Evolutionary conservation across 1,284 basidiomycete genomes (phyloP).

Genomic region (Ustilago shanxiensis): DNA sequence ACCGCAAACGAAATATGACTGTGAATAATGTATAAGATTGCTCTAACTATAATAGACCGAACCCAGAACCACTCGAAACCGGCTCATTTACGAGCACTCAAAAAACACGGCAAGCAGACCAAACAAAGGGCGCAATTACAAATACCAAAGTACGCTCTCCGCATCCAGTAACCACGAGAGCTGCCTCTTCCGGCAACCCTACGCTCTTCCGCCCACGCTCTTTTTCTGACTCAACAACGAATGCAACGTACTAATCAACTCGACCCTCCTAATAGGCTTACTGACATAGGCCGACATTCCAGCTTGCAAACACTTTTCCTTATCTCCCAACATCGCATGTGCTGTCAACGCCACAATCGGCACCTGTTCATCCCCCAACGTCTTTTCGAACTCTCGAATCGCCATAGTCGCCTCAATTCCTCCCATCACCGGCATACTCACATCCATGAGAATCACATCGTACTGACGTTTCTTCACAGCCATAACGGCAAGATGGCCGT

Average conservation of each 20-base stretch:
- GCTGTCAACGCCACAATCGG: constrained; percentile 97
- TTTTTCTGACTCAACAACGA: constrained; percentile 58
- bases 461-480: constrained; percentile 84
- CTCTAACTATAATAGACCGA: no score
- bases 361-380: constrained; percentile 79
- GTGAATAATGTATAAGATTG: no score
- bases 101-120: not conserved
- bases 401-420: constrained; percentile 77
- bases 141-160: no score
- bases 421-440: constrained; percentile 76
- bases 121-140: no score
- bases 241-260: constrained; percentile 64
- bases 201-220: constrained; percentile 28
- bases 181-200: constrained; percentile 11
- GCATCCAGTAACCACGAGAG: not conserved
- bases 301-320: constrained; percentile 67
- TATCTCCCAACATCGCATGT: constrained; percentile 75
- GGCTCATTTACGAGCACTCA: not conserved
- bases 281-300: constrained; percentile 67
- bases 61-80: no score
- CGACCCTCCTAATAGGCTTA: constrained; percentile 66
- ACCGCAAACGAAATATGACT: no score
- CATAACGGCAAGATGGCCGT: constrained; percentile 90
- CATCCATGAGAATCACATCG: constrained; percentile 86
- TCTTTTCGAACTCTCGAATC: constrained; percentile 80